Conservation (phyloP, 805 yeast species). For the Wickerhamomyces rabaulensis region DNA sequence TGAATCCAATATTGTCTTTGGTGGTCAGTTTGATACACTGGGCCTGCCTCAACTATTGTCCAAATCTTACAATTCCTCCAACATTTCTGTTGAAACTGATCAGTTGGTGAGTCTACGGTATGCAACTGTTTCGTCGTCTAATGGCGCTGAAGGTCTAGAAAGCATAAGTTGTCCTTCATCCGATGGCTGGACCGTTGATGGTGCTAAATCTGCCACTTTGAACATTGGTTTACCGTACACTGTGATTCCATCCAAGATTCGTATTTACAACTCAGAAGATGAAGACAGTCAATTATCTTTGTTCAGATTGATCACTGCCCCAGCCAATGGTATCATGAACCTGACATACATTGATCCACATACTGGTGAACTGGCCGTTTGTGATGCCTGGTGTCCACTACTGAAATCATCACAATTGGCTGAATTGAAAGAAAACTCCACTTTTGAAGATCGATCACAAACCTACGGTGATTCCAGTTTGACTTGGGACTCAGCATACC, state of each 20-base stretch:
- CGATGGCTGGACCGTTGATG: conserved; percentile 49
- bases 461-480: conserved; percentile 30
- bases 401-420: conserved; percentile 33
- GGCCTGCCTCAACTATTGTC: conserved; percentile 23
- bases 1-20: conserved; percentile 59
- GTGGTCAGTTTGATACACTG: conserved; percentile 62
- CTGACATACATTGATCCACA: conserved; percentile 76
- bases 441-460: conserved; percentile 6
- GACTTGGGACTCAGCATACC: conserved; percentile 42
- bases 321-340: conserved; percentile 88
- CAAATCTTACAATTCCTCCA: conserved; percentile 33
- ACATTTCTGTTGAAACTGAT: conserved; percentile 43
- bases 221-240: conserved; percentile 50
- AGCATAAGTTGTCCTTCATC: conserved; percentile 47
- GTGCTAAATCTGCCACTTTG: conserved; percentile 58
- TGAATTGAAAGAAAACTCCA: conserved; percentile 7
- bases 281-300: conserved; percentile 42
- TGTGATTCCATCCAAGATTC: conserved; percentile 61
- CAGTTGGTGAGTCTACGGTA: conserved; percentile 55
- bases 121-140: conserved; percentile 46
- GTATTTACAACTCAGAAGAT: conserved; percentile 58
- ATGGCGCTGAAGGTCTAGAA: conserved; percentile 26
- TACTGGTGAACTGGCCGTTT: conserved; percentile 48
- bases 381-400: conserved; percentile 91
- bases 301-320: conserved; percentile 72